phyloP scores from a whole-genome alignment of 331 rosid species.

The Acacia pycnantha region DNA sequence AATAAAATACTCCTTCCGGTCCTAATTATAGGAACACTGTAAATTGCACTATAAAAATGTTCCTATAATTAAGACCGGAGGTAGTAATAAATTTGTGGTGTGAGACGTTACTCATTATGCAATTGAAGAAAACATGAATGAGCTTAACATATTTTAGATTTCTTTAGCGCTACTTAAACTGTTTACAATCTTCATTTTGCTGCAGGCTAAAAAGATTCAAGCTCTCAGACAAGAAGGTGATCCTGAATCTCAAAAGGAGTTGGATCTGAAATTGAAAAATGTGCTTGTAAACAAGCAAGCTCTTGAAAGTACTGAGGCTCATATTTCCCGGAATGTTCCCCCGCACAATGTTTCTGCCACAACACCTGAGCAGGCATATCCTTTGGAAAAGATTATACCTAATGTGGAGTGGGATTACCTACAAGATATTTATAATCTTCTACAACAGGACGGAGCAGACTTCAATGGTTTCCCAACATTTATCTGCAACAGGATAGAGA shows the following conservation, averaged over 20 bases:
- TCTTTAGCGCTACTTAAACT: not conserved
- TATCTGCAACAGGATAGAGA: slow-evolving; percentile 58
- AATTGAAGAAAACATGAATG: not conserved
- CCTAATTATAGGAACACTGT: too few relatives aligned
- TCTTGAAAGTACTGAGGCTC: slow-evolving; percentile 47
- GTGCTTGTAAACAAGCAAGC: slow-evolving; percentile 56
- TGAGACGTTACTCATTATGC: not conserved
- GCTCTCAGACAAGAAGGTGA: slow-evolving; percentile 48
- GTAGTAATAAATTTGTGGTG: not conserved
- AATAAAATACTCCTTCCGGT: too few relatives aligned
- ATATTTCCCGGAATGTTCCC: slow-evolving; percentile 61
- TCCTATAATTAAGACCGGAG: too few relatives aligned
- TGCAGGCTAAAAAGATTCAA: slow-evolving; percentile 52
- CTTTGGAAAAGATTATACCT: slow-evolving; percentile 72
- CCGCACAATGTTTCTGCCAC: slow-evolving; percentile 70
- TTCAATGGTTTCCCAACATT: slow-evolving; percentile 58
- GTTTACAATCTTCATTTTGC: slow-evolving; percentile 11
- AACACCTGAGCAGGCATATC: slow-evolving; percentile 69
- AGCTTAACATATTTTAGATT: not conserved
- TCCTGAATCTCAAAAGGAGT: slow-evolving; percentile 50
- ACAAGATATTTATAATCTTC: slow-evolving; percentile 54
- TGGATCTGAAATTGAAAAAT: slow-evolving; percentile 57
- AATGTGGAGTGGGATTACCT: slow-evolving; percentile 32
- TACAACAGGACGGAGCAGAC: slow-evolving; percentile 41
- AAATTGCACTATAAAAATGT: too few relatives aligned